Evolutionary conservation across 805 yeast species (phyloP).

Genomic region (Candida saitoana): DNA sequence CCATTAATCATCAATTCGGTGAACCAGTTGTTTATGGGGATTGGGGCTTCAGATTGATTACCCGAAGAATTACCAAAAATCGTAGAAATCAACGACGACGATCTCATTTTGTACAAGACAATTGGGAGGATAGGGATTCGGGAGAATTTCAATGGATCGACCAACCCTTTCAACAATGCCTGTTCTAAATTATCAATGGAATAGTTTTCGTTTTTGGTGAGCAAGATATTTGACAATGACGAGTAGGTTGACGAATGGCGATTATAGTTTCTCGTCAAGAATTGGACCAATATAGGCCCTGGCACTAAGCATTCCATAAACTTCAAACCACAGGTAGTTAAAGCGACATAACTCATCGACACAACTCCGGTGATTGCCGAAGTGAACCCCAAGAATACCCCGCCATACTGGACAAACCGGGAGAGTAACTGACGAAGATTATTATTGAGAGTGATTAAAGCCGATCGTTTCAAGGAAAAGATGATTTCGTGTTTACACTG

Average conservation of each 20-base stretch:
- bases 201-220: constrained; percentile 11
- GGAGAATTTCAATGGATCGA: constrained; percentile 35
- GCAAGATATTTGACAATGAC: constrained; percentile 10
- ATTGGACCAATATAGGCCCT: constrained; percentile 24
- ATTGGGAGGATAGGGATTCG: constrained; percentile 38
- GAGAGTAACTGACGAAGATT: constrained; percentile 15
- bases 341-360: constrained; percentile 36
- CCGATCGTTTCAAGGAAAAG: constrained; percentile 29
- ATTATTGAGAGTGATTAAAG: constrained; percentile 18
- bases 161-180: constrained; percentile 26
- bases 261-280: constrained; percentile 15
- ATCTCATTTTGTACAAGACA: constrained; percentile 34
- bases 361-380: constrained; percentile 39
- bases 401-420: constrained; percentile 25
- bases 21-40: constrained; percentile 17
- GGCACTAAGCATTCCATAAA: constrained; percentile 37
- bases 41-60: constrained; percentile 8
- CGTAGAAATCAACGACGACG: constrained; percentile 27
- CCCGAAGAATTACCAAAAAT: constrained; percentile 21
- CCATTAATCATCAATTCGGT: constrained; percentile 33
- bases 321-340: constrained; percentile 34
- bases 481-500: constrained; percentile 36
- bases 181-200: constrained; percentile 25
- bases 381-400: constrained; percentile 30
- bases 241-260: constrained; percentile 5